A percentile compares a stretch with the other conserved stretches of the same genome.
These are phyloP conservation scores for Yamadazyma epiphylla DNA, from an alignment of 1,139 yeast genomes.

Conservation along the genomic window DNA sequence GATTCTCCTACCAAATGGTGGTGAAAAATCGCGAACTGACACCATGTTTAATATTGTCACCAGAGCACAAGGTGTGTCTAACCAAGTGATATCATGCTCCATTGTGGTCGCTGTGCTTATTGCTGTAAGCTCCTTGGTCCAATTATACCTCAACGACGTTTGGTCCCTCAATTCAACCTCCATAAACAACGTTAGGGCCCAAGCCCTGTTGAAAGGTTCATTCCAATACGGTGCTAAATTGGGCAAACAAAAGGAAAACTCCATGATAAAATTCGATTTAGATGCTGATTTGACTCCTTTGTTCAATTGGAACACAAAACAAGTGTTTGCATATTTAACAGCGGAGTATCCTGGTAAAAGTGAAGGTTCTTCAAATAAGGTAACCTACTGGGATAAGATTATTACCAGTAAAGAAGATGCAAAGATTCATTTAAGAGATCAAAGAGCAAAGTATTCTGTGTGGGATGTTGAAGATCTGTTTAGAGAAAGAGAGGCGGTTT, in stretches of 20 bases:
- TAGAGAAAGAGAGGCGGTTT: conserved; percentile 61
- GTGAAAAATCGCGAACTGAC: conserved; percentile 1
- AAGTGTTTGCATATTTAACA: conserved; percentile 82
- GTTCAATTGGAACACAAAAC: conserved; percentile 97
- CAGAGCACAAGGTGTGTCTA: conserved; percentile 51
- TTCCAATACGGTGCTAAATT: conserved; percentile 70
- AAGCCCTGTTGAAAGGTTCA: conserved; percentile 53
- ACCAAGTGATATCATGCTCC: conserved; percentile 53
- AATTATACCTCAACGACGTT: conserved; percentile 43
- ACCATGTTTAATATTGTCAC: conserved; percentile 38
- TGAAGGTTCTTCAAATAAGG: conserved; percentile 52
- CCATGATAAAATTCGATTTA: conserved; percentile 68
- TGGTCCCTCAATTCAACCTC: conserved; percentile 42
- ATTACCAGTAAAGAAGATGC: conserved; percentile 60
- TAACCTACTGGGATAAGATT: conserved; percentile 90
- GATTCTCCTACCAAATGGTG: neutral
- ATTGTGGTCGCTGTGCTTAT: conserved; percentile 44
- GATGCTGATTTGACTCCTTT: conserved; percentile 62
- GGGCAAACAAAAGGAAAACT: conserved; percentile 77
- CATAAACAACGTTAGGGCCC: conserved; percentile 35
- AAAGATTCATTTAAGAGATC: conserved; percentile 44
- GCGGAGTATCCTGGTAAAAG: conserved; percentile 78
- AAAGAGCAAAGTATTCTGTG: conserved; percentile 73
- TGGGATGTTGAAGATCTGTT: conserved; percentile 81
- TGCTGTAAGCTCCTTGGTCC: conserved; percentile 44